Base-by-base conservation (phyloP, 2,329 filamentous ascomycete species). In the Curvularia sp. region DNA sequence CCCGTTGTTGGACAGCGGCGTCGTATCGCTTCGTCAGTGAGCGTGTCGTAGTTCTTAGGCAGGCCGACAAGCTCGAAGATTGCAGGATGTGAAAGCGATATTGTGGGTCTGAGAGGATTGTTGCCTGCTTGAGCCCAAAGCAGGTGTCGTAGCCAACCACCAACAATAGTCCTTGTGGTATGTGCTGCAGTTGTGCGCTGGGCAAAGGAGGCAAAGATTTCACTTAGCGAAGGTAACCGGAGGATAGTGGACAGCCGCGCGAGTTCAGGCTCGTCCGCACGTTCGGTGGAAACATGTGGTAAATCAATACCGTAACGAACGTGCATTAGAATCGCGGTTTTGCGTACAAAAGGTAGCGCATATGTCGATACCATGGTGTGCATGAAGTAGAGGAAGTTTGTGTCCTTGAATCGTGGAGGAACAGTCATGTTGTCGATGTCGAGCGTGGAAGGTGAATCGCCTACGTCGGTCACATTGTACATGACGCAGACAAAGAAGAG, bases 41-140 rank as follows among this genome's bases (percentile, higher is more conserved):
- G 82, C 2, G 88, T 89, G 75, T 98, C 95, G 74, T 93, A 99
- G 70, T 94, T 93, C 77, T 91, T 91, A 0, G 95, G 95, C 48
- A 99, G 80, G 1, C 95, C 95, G 12, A 99, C 89, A 23, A 99
- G 86, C 76, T 99, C 95, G 71, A 95, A 96, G 63, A 99, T 97
- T 46, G 88, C 89, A 0, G 95, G 96, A 74, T 99, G 95, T 54
- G 90, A 88, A 15, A 88, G 79, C 32, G 79, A 82, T 30, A 86
- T 79, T 12, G 70, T 74, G 5, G 75, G 59, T n/a, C 64, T 54
- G 21, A 67, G 85, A 68, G 64, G 84, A 76, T 34, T 74, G 41
- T 73, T 75, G 51, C 74, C 74, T 43, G 74, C 68, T 52, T 74
- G 70, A 28, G 68, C 74, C 71, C 73, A 78, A 5, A 74, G 68